Evolutionary conservation across 371 early-diverging fungal species (phyloP).

Genomic region (Cokeromyces recurvatus): DNA sequence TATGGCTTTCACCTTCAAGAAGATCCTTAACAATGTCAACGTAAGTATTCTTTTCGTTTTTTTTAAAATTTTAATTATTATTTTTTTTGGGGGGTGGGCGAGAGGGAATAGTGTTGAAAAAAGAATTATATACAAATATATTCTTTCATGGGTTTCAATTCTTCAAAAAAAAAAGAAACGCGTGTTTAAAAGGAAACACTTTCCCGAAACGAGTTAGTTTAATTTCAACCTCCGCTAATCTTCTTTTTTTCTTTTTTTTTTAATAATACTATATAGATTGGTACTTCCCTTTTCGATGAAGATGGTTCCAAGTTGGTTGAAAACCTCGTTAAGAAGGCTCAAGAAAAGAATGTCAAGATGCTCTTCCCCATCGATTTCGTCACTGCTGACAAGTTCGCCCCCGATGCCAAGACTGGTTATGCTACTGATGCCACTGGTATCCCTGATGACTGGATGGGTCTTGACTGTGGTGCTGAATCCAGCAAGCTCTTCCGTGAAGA

Average conservation of each 20-base stretch:
- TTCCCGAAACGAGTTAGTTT: too few relatives aligned
- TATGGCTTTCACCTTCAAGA: conserved; percentile 98
- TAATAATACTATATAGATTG: conserved; percentile 81
- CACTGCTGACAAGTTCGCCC: conserved; percentile 83
- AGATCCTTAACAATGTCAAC: conserved; percentile 78
- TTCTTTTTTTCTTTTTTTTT: neutral
- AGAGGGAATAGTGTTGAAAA: too few relatives aligned
- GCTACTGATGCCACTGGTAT: conserved; percentile 91
- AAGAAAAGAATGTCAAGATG: conserved; percentile 83
- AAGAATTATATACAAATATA: neutral
- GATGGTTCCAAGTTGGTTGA: conserved; percentile 85
- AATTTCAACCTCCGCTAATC: neutral
- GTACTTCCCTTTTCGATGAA: conserved; percentile 90
- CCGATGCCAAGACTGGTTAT: conserved; percentile 74
- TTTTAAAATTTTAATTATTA: neutral
- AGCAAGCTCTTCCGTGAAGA: conserved; percentile 68
- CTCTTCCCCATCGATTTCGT: conserved; percentile 90
- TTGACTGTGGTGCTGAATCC: conserved; percentile 92
- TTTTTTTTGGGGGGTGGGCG: too few relatives aligned
- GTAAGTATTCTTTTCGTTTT: conserved; percentile 26
- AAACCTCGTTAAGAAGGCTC: conserved; percentile 79
- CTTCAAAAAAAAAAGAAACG: conserved; percentile 5
- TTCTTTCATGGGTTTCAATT: conserved; percentile 14
- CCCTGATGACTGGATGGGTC: conserved; percentile 85
- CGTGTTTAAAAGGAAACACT: conserved; percentile 2